phyloP scores from a whole-genome alignment of 495 filamentous ascomycete species.

The Endocarpon pusillum region DNA sequence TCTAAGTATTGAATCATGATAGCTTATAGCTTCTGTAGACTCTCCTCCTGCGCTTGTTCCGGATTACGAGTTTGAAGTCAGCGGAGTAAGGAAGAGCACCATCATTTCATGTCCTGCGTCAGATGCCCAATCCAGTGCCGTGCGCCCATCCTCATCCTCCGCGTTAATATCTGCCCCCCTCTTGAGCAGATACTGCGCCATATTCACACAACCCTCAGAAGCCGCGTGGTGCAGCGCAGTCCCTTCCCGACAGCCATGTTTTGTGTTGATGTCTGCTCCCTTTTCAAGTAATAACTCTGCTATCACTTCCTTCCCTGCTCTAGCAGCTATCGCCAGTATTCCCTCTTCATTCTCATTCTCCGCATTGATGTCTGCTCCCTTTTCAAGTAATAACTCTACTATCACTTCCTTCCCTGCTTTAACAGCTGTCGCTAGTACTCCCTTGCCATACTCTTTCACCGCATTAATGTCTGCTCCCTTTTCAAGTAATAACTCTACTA shows the following conservation, averaged over 20 bases:
- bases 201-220: too few relatives aligned
- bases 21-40: too few relatives aligned
- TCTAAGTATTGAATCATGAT: too few relatives aligned
- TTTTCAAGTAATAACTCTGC: constrained; percentile 1
- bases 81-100: too few relatives aligned
- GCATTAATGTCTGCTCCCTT: constrained; percentile 2
- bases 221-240: too few relatives aligned
- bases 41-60: too few relatives aligned
- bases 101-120: too few relatives aligned
- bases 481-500: neutral
- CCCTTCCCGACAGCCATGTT: too few relatives aligned
- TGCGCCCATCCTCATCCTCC: neutral
- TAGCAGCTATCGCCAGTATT: constrained; percentile 3
- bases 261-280: neutral
- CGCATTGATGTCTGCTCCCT: constrained; percentile 2
- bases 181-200: too few relatives aligned
- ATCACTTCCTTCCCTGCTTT: constrained; percentile 1
- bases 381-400: constrained; percentile 6
- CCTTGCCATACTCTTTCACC: neutral
- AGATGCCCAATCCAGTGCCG: too few relatives aligned
- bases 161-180: too few relatives aligned
- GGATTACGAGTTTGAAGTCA: too few relatives aligned
- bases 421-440: constrained; percentile 2
- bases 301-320: neutral
- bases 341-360: neutral